Evolutionary conservation across 805 yeast genomes (phyloP), one percentile per base, ranked within the genome.

Genomic region (Starmerella apis): DNA sequence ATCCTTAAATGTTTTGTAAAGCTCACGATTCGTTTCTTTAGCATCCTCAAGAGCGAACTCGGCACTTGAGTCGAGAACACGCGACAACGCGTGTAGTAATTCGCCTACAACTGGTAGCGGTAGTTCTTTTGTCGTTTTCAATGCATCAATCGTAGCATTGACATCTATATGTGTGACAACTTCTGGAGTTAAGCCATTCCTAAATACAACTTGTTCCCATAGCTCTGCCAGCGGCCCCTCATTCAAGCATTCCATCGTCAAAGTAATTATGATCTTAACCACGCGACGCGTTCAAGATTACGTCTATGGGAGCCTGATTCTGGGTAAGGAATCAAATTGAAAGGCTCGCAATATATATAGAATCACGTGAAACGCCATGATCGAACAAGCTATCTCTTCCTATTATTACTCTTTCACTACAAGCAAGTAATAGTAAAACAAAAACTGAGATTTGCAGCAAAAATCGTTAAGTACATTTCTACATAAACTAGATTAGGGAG

Each of bases 41-140:
- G 44, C 44, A 11, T 41, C 44, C 24, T 41, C 33, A 16, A 41
- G 44, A 14, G 44, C 44, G 23, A 16, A n/a, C 16, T 19, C 44
- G 11, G 44, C 44, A 32, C 33, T 41, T 23, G 33, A 27, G 33
- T 41, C 33, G 14, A 41, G 44, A 18, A 41, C 33, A 4, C 27
- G 27, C 33, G 44, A n/a, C 33, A 41, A 8, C 16, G 44, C 44
- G 23, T 41, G 44, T n/a, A 41, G 33, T 16, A 41, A 23, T 11
- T 41, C 44, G 23, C 44, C 44, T 14, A 24, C 33, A 14, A 41
- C 33, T 8, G 32, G 33, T 32, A 41, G 33, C 31, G 44, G 33
- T 16, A 41, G 16, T 9, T 41, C n/a, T 9, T 4, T 14, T 4
- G 44, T 19, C 33, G 44, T 9, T 19, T 41, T 41, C 16, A 41